Evolutionary conservation across 805 yeast species (phyloP).

Genomic region (Myxozyma geophila): DNA sequence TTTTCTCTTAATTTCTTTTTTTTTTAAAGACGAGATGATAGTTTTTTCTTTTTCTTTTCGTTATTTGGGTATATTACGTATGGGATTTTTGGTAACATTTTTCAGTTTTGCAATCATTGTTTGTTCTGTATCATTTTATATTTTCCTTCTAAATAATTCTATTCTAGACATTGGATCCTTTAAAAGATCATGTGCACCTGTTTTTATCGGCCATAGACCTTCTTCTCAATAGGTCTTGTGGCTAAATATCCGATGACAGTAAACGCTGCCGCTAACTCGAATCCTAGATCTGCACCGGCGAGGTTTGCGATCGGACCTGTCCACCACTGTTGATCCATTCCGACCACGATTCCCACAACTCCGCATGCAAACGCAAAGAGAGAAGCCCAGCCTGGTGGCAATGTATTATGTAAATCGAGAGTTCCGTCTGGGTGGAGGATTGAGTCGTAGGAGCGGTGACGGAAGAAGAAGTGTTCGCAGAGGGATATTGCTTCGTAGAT

Average conservation of each 20-base stretch:
- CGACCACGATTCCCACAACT: constrained; percentile 80
- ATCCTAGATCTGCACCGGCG: constrained; percentile 83
- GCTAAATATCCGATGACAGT: constrained; percentile 64
- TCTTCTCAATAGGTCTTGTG: constrained; percentile 67
- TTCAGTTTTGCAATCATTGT: background rate
- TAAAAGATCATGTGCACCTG: background rate
- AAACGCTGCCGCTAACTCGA: constrained; percentile 72
- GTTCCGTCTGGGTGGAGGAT: constrained; percentile 38
- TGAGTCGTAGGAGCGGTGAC: constrained; percentile 58
- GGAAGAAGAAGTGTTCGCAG: constrained; percentile 84
- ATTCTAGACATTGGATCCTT: background rate
- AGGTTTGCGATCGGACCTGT: constrained; percentile 65
- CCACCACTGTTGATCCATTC: constrained; percentile 89
- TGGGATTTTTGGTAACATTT: background rate
- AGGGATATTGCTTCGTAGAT: constrained; percentile 75
- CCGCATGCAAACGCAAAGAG: constrained; percentile 78
- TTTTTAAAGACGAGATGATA: background rate
- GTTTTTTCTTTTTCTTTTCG: background rate
- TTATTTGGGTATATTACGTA: background rate
- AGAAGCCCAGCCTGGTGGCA: constrained; percentile 83
- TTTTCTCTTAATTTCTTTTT: constrained; percentile 8
- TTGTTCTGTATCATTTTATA: background rate
- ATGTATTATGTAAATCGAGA: constrained; percentile 40
- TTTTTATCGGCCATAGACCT: constrained; percentile 53
- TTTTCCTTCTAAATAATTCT: too few relatives aligned